These are phyloP conservation scores for Pestalotiopsis sp. DNA, from an alignment of 2,329 filamentous ascomycete genomes.

Conservation along the genomic window DNA sequence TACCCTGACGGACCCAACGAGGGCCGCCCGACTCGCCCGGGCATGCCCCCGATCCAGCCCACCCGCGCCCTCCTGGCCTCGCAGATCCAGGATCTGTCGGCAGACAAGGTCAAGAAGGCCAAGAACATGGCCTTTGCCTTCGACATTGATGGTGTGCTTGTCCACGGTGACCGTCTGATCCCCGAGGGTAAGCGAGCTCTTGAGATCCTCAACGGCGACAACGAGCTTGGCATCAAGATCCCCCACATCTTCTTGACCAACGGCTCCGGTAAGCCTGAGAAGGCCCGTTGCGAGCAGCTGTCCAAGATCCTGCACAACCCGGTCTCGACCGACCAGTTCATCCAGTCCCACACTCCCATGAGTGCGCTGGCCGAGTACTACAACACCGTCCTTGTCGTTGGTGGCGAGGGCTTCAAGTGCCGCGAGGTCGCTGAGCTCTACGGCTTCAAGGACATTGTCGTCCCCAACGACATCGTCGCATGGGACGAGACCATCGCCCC, in stretches of 20 bases:
- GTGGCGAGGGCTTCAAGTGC: constrained; percentile 76
- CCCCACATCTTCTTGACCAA: constrained; percentile 77
- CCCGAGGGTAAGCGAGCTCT: constrained; percentile 68
- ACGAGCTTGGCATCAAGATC: constrained; percentile 79
- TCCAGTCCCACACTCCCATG: constrained; percentile 79
- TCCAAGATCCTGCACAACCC: constrained; percentile 67
- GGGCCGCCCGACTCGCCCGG: constrained; percentile 50
- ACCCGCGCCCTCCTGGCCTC: constrained; percentile 70
- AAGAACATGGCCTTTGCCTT: constrained; percentile 86
- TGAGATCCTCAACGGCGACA: constrained; percentile 74
- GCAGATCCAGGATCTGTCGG: constrained; percentile 69
- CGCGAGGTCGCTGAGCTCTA: constrained; percentile 74
- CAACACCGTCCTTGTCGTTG: constrained; percentile 74
- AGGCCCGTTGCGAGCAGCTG: constrained; percentile 66
- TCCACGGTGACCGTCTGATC: constrained; percentile 73
- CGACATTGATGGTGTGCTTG: constrained; percentile 77
- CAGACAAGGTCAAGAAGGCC: constrained; percentile 67
- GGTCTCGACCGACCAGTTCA: constrained; percentile 74
- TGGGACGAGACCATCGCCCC: constrained; percentile 72
- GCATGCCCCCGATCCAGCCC: constrained; percentile 61
- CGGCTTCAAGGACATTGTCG: constrained; percentile 73
- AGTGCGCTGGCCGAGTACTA: constrained; percentile 77
- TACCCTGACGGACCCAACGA: constrained; percentile 45
- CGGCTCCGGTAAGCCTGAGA: constrained; percentile 73
- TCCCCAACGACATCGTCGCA: constrained; percentile 74